A percentile compares a stretch with the other conserved stretches of the same genome.
Conservation (phyloP, 768 basidiomycete species). For the Macrolepiota dolichaula region DNA sequence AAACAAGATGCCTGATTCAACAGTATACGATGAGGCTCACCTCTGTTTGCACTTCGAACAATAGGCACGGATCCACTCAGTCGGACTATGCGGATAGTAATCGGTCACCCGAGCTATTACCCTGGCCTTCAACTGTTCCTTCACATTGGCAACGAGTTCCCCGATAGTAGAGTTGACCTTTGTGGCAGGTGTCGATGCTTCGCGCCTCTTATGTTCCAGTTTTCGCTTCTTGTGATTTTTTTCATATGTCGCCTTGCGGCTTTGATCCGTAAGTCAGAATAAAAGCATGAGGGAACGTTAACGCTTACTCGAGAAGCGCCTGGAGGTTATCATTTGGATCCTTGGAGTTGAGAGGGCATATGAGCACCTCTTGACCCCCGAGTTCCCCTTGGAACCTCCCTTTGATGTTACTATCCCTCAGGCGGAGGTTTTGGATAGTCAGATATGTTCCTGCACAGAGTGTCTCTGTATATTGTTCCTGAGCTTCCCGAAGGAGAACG, state of each 20-base stretch:
- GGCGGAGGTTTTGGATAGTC: conserved; percentile 47
- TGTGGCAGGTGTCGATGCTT: neutral
- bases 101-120: conserved; percentile 50
- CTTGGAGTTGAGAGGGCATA: conserved; percentile 36
- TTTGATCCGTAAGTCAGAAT: neutral
- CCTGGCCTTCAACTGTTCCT: conserved; percentile 35
- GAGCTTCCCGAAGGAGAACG: conserved; percentile 47
- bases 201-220: neutral
- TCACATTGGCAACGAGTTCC: conserved; percentile 29
- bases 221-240: neutral
- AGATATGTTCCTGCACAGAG: conserved; percentile 41
- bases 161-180: conserved; percentile 23
- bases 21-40: conserved; percentile 29
- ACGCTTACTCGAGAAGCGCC: conserved; percentile 38
- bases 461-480: conserved; percentile 34
- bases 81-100: conserved; percentile 50
- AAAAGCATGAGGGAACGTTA: neutral
- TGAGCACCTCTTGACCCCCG: conserved; percentile 42
- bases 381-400: conserved; percentile 38
- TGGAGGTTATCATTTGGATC: conserved; percentile 35
- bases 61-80: conserved; percentile 41
- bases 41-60: conserved; percentile 51
- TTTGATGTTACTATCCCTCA: conserved; percentile 32
- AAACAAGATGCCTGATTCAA: neutral
- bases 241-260: conserved; percentile 1